Evolutionary conservation across 1,284 basidiomycete genomes (phyloP), one percentile per base, ranked within the genome.

Genomic region (Cryptococcus amylolentus): DNA sequence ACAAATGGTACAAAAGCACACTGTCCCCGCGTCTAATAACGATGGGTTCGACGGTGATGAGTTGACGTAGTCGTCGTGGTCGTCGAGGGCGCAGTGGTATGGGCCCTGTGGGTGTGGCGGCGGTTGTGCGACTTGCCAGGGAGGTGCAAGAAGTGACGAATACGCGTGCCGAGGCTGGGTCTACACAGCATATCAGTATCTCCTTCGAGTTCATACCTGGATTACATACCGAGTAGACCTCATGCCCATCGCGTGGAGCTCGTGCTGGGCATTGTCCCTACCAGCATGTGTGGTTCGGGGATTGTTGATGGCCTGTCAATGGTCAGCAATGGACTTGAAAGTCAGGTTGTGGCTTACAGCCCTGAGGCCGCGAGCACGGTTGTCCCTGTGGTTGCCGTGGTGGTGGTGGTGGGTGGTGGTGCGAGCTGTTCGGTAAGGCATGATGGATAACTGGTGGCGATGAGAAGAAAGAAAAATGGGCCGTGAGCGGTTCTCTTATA

Each of bases 281-380:
- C 66, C 66, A 16, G 49, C 35, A 43, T 55, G 51, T 16, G 62
- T 64, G 12, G 64, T 66, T 39, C 66, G 52, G 12, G 66, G 62
- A 31, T 64, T 68, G 27, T 68, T 66, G 44, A 68, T 59, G 0
- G 66, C 63, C 66, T 67, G 44, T 12, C 37, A 35, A 39, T 14
- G 8, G 45, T 40, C 40, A 42, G 35, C 13, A 39, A 31, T 5
- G 8, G 41, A 1, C 38, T n/a, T 39, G 3, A 23, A 16, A n/a
- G 45, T 6, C 49, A 39, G 26, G 28, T 27, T 12, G n/a, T 7
- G 41, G 61, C 59, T 56, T 48, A 63, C 62, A 10, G 55, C 51
- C 23, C 53, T 48, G 16, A 66, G 52, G 43, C 60, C 64, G 35
- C 59, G 41, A 18, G 60, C 55, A 8, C 60, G 55, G 45, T 66